Conservation (phyloP, 2,329 filamentous ascomycete species). For the Ceratocystis destructans region DNA sequence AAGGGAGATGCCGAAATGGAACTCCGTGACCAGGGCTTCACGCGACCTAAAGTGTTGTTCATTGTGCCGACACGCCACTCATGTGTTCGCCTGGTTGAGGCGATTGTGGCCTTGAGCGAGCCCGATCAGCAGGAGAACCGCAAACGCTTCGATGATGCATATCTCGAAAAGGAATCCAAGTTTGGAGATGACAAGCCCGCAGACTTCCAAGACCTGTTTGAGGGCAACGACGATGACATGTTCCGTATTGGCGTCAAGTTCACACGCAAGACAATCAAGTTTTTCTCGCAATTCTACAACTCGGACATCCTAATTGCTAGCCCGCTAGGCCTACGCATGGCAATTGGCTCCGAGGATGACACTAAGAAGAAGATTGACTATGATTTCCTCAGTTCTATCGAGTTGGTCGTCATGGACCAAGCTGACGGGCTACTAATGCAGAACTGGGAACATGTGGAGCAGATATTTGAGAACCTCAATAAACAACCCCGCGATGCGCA, state of each 20-base stretch:
- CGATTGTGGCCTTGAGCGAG: constrained; percentile 59
- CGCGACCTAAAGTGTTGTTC: constrained; percentile 82
- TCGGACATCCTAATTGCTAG: constrained; percentile 91
- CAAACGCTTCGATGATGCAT: constrained; percentile 79
- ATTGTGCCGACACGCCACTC: constrained; percentile 79
- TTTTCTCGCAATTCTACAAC: constrained; percentile 88
- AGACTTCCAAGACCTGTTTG: constrained; percentile 81
- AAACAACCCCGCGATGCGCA: constrained; percentile 78
- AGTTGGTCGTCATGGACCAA: constrained; percentile 81
- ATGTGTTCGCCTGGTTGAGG: constrained; percentile 63
- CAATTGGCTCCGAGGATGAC: constrained; percentile 64
- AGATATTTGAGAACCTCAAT: constrained; percentile 84
- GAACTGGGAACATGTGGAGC: constrained; percentile 93
- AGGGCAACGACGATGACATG: constrained; percentile 93
- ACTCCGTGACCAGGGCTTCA: constrained; percentile 86
- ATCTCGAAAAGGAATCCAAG: constrained; percentile 49
- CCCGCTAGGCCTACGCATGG: constrained; percentile 76
- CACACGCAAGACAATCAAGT: constrained; percentile 88
- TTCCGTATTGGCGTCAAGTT: constrained; percentile 95
- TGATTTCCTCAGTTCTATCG: constrained; percentile 89
- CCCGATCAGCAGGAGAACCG: constrained; percentile 92
- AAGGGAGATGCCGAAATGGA: constrained; percentile 53
- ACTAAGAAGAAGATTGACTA: constrained; percentile 51
- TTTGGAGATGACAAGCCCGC: constrained; percentile 63
- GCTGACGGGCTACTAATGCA: constrained; percentile 91